phyloP scores from a whole-genome alignment of 192 early-diverging fungal species.

The Coemansia sp. region DNA sequence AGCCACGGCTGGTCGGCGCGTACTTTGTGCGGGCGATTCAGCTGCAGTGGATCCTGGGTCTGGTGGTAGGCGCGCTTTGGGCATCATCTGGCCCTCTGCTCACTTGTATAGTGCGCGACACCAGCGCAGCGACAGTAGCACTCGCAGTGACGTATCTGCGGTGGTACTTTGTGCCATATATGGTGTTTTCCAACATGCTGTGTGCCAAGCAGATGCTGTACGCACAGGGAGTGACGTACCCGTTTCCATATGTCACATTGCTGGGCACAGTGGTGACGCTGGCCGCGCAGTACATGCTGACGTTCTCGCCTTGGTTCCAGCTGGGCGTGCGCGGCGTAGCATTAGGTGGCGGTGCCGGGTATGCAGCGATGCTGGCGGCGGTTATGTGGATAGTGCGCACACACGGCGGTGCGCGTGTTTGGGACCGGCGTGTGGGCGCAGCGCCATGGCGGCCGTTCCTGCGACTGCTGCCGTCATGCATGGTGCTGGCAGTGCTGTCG shows the following conservation, averaged over 20 bases:
- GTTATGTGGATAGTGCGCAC: constrained; percentile 54
- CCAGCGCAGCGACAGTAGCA: constrained; percentile 11
- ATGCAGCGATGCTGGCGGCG: constrained; percentile 59
- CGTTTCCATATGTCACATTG: constrained; percentile 43
- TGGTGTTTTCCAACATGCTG: constrained; percentile 31
- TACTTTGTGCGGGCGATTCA: constrained; percentile 46
- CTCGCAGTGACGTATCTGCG: constrained; percentile 36
- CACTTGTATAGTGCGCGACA: constrained; percentile 15
- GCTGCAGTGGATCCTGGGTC: constrained; percentile 37
- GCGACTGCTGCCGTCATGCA: constrained; percentile 26
- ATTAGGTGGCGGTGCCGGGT: constrained; percentile 61
- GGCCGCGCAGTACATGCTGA: constrained; percentile 38
- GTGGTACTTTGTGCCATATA: constrained; percentile 51
- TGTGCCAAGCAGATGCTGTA: constrained; percentile 42
- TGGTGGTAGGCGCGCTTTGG: constrained; percentile 44
- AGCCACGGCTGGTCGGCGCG: constrained; percentile 45
- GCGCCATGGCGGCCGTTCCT: constrained; percentile 44
- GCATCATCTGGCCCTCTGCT: constrained; percentile 23
- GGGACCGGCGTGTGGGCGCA: constrained; percentile 16
- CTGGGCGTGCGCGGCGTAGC: constrained; percentile 73
- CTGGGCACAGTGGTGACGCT: constrained; percentile 32
- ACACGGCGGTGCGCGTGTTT: constrained; percentile 27
- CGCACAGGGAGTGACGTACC: constrained; percentile 50
- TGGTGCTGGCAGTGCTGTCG: constrained; percentile 35
- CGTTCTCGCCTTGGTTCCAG: constrained; percentile 44